Evolutionary conservation across 345 rosid genomes (phyloP).

Genomic region (Streptanthus diversifolius): DNA sequence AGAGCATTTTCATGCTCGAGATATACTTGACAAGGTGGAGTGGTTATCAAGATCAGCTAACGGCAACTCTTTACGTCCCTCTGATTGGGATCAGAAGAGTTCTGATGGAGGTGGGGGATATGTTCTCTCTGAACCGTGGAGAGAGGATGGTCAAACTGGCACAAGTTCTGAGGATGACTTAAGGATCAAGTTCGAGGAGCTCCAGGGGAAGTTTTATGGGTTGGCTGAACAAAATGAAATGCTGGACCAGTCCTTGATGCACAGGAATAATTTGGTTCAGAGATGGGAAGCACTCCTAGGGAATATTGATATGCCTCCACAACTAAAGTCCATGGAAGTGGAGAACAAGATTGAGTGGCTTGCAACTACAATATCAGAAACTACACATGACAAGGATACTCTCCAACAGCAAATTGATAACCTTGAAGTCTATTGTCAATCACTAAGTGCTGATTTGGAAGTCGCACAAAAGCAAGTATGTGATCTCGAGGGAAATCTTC

Average conservation of each 20-base stretch:
- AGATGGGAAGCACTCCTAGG: conserved; percentile 85
- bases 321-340: conserved; percentile 65
- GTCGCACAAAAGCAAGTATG: conserved; percentile 48
- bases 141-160: conserved; percentile 61
- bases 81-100: conserved; percentile 78
- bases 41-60: conserved; percentile 80
- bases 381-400: conserved; percentile 51
- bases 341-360: conserved; percentile 88
- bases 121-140: conserved; percentile 67
- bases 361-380: conserved; percentile 63
- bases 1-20: conserved; percentile 83
- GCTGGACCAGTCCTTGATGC: conserved; percentile 95
- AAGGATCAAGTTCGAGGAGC: conserved; percentile 83
- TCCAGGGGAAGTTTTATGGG: conserved; percentile 82
- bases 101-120: conserved; percentile 63
- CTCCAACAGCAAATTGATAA: conserved; percentile 60
- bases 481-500: conserved; percentile 54
- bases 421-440: conserved; percentile 57
- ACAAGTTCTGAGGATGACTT: conserved; percentile 61
- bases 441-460: conserved; percentile 64
- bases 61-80: conserved; percentile 48
- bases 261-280: conserved; percentile 78
- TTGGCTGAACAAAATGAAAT: conserved; percentile 97
- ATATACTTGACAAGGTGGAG: conserved; percentile 84
- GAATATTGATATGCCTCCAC: conserved; percentile 63